Base-by-base conservation (phyloP, 805 yeast species). In the Monosporozyma unispora region DNA sequence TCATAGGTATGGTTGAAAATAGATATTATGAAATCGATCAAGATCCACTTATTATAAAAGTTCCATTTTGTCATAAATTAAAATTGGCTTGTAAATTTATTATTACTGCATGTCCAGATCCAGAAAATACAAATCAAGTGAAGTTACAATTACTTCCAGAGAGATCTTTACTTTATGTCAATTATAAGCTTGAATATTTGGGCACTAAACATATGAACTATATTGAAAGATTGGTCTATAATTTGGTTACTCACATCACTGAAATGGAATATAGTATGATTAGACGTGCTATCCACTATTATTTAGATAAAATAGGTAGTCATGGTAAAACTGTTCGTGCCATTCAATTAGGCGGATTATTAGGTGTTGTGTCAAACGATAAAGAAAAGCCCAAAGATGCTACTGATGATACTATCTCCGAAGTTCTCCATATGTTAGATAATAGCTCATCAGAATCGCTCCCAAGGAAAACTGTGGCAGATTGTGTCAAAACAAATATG, bases 341-440 rank as follows among this genome's bases (percentile, higher is more conserved):
- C 0, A 76, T 84, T 28, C 77, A 78, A 56, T 61, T 76, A 8
- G 84, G 75, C 63, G 95, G 95, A 0, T 77, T 80, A 45, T 66
- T 86, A 37, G 77, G 81, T 3, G 75, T 75, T 18, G 16, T 38
- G 16, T 33, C 43, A 16, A 44, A 47, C 3, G 53, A 51, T 14
- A 21, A 45, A 21, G 33, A 25, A 10, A 46, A 41, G 19, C 35
- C 14, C 10, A 40, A 22, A 27, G 44, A 27, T 11, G 28, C 10
- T 6, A 28, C 12, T 19, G 27, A 25, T 21, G 47, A 45, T 21
- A 14, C 21, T 8, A 21, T 23, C 9, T 21, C 42, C 10, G 9
- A 39, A 39, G 16, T 22, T 7, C 25, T 21, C 5, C 21, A 21
- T 21, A 39, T 21, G 27, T 21, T 39, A n/a, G 42, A 39, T 11